Evolutionary conservation across 2,329 filamentous ascomycete species (phyloP).

Genomic region (Tolypocladium album): DNA sequence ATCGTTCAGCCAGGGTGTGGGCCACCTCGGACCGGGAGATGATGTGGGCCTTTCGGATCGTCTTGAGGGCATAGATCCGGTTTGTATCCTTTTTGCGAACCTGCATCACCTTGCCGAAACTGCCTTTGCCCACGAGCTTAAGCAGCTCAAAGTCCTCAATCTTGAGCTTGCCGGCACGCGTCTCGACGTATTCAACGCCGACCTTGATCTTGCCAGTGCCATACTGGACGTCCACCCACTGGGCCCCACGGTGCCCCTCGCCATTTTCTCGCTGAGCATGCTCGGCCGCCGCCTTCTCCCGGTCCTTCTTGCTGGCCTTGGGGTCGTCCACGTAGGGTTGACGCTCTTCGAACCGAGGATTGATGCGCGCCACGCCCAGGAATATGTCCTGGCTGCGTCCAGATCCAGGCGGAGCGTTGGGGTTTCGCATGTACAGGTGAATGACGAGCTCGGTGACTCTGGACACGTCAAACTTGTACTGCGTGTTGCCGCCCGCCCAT

Average conservation of each 20-base stretch:
- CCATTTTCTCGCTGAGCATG: slow-evolving; percentile 41
- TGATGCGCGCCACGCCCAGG: slow-evolving; percentile 79
- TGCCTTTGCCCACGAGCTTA: slow-evolving; percentile 96
- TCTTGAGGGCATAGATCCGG: slow-evolving; percentile 97
- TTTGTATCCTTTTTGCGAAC: slow-evolving; percentile 96
- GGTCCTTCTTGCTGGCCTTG: slow-evolving; percentile 77
- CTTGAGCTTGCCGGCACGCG: slow-evolving; percentile 75
- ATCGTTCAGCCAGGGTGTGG: slow-evolving; percentile 91
- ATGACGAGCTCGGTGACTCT: slow-evolving; percentile 83
- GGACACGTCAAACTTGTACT: slow-evolving; percentile 99
- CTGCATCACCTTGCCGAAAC: slow-evolving; percentile 99
- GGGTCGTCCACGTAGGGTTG: slow-evolving; percentile 63
- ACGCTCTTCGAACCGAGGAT: slow-evolving; percentile 82
- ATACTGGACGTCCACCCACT: slow-evolving; percentile 87
- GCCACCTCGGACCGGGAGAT: slow-evolving; percentile 97
- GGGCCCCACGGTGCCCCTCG: slow-evolving; percentile 59
- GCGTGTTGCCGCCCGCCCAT: slow-evolving; percentile 96
- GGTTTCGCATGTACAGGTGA: slow-evolving; percentile 91
- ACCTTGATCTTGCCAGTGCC: slow-evolving; percentile 82
- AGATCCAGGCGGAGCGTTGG: slow-evolving; percentile 70
- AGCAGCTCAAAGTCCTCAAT: slow-evolving; percentile 96
- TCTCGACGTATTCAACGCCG: slow-evolving; percentile 92
- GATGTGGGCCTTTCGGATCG: slow-evolving; percentile 98
- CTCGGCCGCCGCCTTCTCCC: slow-evolving; percentile 63
- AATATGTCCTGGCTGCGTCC: slow-evolving; percentile 95